phyloP scores from a whole-genome alignment of 78 protist genomes.

The Polysphondylium violaceum region DNA sequence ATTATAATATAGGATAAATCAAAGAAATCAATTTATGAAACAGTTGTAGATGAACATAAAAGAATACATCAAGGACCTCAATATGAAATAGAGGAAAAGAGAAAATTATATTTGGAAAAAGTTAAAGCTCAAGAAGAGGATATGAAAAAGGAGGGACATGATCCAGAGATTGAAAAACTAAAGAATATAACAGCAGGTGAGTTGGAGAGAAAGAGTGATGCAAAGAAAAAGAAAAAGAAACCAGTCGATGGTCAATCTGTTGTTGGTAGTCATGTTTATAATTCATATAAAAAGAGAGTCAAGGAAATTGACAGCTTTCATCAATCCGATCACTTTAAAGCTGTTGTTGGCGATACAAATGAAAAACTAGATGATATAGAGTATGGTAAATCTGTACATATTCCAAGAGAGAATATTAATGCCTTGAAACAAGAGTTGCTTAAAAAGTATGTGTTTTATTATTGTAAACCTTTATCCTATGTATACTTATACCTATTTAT shows the following conservation, averaged over 20 bases:
- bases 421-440: conserved; percentile 76
- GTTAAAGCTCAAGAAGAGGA: conserved; percentile 46
- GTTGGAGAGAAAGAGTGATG: not conserved
- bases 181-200: conserved; percentile 48
- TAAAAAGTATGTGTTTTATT: conserved; percentile 40
- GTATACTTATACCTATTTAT: not conserved
- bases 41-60: conserved; percentile 77
- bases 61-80: conserved; percentile 43
- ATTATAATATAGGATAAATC: conserved; percentile 19
- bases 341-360: not conserved
- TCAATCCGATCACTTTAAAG: conserved; percentile 34
- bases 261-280: conserved; percentile 29
- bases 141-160: conserved; percentile 60
- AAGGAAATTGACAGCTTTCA: conserved; percentile 43
- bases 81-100: conserved; percentile 49
- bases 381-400: conserved; percentile 23
- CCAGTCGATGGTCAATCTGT: not conserved
- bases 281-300: conserved; percentile 63
- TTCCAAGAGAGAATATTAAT: conserved; percentile 44
- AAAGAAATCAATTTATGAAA: conserved; percentile 36
- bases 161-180: conserved; percentile 66
- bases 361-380: not conserved
- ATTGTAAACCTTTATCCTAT: too few relatives aligned
- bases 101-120: conserved; percentile 45
- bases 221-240: conserved; percentile 35